Percentiles rank a stretch among this genome's conserved stretches.
phyloP scores from a whole-genome alignment of 2,329 filamentous ascomycete species.

The Elsinoe necatrix region DNA sequence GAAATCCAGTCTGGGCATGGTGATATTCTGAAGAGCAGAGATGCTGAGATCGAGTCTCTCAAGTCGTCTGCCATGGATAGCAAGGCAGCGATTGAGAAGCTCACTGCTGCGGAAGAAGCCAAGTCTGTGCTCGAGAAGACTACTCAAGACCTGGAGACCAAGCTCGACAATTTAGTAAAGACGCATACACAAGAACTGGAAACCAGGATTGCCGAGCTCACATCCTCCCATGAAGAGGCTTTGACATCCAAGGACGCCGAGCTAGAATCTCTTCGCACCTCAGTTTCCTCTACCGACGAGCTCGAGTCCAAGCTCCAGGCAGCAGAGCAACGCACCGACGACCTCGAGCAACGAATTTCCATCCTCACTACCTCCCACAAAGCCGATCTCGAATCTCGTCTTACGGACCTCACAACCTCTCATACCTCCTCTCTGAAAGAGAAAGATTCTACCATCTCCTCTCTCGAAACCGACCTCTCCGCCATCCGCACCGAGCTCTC shows the following conservation, averaged over 20 bases:
- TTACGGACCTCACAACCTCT: background rate
- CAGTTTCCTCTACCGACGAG: background rate
- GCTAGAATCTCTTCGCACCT: background rate
- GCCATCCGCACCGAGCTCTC: background rate
- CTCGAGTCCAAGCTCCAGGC: background rate
- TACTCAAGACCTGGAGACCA: background rate
- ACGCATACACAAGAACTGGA: background rate
- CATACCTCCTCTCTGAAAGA: background rate
- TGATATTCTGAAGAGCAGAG: background rate
- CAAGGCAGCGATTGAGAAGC: background rate
- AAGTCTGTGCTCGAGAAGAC: background rate
- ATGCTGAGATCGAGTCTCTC: slow-evolving; percentile 1
- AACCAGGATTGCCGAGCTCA: background rate
- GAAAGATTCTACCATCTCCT: background rate
- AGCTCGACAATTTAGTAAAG: background rate
- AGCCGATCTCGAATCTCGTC: background rate
- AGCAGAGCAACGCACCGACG: background rate
- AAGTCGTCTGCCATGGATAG: background rate
- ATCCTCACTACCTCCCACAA: background rate
- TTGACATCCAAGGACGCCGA: background rate
- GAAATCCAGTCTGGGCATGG: background rate
- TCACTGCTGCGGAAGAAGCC: background rate
- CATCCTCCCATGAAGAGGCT: background rate
- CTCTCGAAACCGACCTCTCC: background rate
- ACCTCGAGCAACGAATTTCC: background rate